A percentile compares a stretch with the other conserved stretches of the same genome.
Evolutionary conservation across 352 stramenopile genomes (phyloP).

Genomic region (Elongisporangium prolatum): DNA sequence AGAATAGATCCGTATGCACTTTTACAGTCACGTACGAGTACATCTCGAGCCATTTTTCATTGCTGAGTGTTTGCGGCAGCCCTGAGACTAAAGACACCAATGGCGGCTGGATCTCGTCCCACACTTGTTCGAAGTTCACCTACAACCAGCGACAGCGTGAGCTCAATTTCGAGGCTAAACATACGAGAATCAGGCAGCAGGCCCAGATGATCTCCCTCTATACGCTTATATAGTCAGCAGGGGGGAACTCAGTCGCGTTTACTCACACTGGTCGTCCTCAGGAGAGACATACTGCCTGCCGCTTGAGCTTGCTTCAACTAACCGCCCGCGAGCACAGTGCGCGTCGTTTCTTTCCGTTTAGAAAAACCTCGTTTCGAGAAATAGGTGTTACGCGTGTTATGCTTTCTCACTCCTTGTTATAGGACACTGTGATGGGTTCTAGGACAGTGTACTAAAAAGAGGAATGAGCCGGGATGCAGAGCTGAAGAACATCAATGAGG

Average conservation of each 20-base stretch:
- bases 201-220: neutral
- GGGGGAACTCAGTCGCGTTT: neutral
- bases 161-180: neutral
- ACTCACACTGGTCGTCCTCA: conserved; percentile 73
- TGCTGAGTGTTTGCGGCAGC: conserved; percentile 55
- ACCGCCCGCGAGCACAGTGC: neutral
- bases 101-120: conserved; percentile 77
- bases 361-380: neutral
- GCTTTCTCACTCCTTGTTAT: neutral
- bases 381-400: neutral
- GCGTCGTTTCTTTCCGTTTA: neutral
- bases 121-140: conserved; percentile 85
- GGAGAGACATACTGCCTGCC: conserved; percentile 53
- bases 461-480: conserved; percentile 16
- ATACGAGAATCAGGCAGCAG: neutral
- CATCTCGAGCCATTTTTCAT: conserved; percentile 85
- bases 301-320: conserved; percentile 1
- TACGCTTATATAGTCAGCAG: neutral
- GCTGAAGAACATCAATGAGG: conserved; percentile 43
- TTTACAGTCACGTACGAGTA: conserved; percentile 64
- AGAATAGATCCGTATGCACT: neutral
- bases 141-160: conserved; percentile 10
- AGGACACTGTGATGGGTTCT: neutral
- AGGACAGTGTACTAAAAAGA: neutral
- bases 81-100: conserved; percentile 74